Percentiles rank a stretch among this genome's conserved stretches.
phyloP scores from a whole-genome alignment of 495 filamentous ascomycete species.

The Hyphodiscus hymeniophilus region DNA sequence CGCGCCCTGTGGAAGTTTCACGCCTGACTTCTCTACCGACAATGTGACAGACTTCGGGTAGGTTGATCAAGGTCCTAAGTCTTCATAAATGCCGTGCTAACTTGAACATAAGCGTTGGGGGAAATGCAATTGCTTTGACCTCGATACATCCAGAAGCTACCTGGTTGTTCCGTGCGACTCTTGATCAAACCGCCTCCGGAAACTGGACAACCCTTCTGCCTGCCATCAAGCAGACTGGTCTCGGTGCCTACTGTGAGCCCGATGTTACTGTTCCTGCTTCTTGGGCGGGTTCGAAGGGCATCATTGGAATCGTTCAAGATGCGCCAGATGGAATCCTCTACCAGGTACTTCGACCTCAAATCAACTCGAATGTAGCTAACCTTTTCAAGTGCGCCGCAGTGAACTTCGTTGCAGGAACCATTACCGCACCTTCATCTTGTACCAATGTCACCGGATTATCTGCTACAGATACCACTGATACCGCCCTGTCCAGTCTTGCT shows the following conservation, averaged over 20 bases:
- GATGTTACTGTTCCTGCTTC: slow-evolving; percentile 29
- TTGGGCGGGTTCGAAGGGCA: slow-evolving; percentile 40
- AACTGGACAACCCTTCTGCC: slow-evolving; percentile 43
- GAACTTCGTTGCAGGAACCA: slow-evolving; percentile 39
- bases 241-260: slow-evolving; percentile 36
- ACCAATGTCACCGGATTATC: slow-evolving; percentile 34
- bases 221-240: slow-evolving; percentile 35
- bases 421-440: slow-evolving; percentile 24
- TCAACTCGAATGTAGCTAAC: not conserved
- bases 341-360: slow-evolving; percentile 30
- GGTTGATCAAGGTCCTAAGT: slow-evolving; percentile 14
- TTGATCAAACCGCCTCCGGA: slow-evolving; percentile 30
- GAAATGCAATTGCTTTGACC: slow-evolving; percentile 11
- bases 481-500: slow-evolving; percentile 19
- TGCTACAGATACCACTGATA: slow-evolving; percentile 28
- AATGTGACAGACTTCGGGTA: slow-evolving; percentile 41
- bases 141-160: slow-evolving; percentile 35
- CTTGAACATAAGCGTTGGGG: not conserved
- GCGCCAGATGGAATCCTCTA: slow-evolving; percentile 40
- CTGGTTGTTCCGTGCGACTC: slow-evolving; percentile 43
- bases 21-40: slow-evolving; percentile 26
- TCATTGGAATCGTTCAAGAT: slow-evolving; percentile 34
- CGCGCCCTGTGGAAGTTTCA: slow-evolving; percentile 40
- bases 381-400: slow-evolving; percentile 38
- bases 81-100: not conserved